phyloP scores from a whole-genome alignment of 805 yeast species.

The Kodamaea kaohsiungensis region DNA sequence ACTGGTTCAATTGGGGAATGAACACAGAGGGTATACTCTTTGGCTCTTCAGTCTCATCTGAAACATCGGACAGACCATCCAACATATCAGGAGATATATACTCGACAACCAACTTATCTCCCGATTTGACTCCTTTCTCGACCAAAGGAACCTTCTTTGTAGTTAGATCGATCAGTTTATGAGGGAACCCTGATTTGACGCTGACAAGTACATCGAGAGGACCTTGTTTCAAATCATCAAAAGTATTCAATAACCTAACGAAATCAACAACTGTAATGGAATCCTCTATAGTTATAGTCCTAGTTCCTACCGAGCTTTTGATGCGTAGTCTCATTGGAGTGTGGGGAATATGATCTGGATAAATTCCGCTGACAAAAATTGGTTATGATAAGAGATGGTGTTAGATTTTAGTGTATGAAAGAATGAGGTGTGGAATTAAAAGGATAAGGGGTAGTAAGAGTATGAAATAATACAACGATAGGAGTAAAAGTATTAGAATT shows the following conservation, averaged over 20 bases:
- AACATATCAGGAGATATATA: slow-evolving; percentile 8
- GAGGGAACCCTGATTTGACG: slow-evolving; percentile 64
- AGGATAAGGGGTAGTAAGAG: too few species aligned
- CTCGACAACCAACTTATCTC: slow-evolving; percentile 57
- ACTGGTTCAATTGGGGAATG: slow-evolving; percentile 24
- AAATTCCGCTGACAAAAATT: not conserved
- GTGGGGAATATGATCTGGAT: not conserved
- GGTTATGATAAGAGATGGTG: not conserved
- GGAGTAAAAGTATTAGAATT: too few species aligned
- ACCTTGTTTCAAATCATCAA: slow-evolving; percentile 12
- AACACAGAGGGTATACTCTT: slow-evolving; percentile 25
- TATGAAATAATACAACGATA: too few species aligned
- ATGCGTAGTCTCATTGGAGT: slow-evolving; percentile 14
- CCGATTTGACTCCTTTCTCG: slow-evolving; percentile 52
- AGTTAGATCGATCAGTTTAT: slow-evolving; percentile 41
- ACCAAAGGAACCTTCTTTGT: slow-evolving; percentile 21
- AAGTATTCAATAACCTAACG: slow-evolving; percentile 6
- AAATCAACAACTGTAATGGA: slow-evolving; percentile 4
- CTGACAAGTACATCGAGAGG: slow-evolving; percentile 7
- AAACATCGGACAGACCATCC: not conserved
- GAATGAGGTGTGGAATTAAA: too few species aligned
- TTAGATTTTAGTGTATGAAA: too few species aligned
- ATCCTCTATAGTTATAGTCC: slow-evolving; percentile 6
- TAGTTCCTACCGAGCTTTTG: slow-evolving; percentile 5
- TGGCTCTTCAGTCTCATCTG: slow-evolving; percentile 8